Evolutionary conservation across 768 basidiomycete species (phyloP).

Genomic region (Nevesoporus exiguus): DNA sequence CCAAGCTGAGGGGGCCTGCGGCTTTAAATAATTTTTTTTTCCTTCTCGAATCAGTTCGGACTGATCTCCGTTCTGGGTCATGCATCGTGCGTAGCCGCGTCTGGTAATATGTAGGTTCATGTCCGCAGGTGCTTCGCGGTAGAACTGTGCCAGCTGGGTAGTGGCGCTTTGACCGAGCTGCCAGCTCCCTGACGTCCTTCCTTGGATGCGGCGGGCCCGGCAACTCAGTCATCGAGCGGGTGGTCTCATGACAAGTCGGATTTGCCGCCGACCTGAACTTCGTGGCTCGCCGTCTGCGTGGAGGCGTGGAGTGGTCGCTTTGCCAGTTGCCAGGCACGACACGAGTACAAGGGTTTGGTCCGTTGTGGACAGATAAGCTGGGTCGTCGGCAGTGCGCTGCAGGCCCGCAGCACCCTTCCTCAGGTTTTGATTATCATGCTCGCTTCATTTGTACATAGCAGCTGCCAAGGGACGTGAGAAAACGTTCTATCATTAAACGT

Average conservation of each 20-base stretch:
- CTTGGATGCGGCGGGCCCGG: not conserved
- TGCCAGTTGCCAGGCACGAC: constrained; percentile 19
- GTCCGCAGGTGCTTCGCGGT: constrained; percentile 23
- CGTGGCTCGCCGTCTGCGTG: not conserved
- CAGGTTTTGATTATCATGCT: not conserved
- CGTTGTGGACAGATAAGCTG: not conserved
- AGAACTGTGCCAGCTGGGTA: constrained; percentile 5
- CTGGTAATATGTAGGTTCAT: constrained; percentile 2
- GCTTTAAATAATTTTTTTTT: not conserved
- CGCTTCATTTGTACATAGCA: not conserved
- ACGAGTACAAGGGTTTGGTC: not conserved
- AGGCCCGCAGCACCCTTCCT: not conserved
- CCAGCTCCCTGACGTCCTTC: not conserved
- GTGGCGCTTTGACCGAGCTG: not conserved
- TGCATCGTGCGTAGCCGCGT: not conserved
- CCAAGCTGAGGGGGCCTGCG: not conserved
- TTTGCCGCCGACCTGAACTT: not conserved
- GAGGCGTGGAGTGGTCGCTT: not conserved
- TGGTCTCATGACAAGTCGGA: not conserved
- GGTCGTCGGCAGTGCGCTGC: constrained; percentile 1
- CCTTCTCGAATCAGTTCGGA: constrained; percentile 3
- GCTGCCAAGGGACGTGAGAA: not conserved
- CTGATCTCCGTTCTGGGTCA: constrained; percentile 7
- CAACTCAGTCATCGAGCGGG: constrained; percentile 1
- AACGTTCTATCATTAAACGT: not conserved